Conservation (phyloP, 179 eudicot genomes). For the Carnegiea gigantea region DNA sequence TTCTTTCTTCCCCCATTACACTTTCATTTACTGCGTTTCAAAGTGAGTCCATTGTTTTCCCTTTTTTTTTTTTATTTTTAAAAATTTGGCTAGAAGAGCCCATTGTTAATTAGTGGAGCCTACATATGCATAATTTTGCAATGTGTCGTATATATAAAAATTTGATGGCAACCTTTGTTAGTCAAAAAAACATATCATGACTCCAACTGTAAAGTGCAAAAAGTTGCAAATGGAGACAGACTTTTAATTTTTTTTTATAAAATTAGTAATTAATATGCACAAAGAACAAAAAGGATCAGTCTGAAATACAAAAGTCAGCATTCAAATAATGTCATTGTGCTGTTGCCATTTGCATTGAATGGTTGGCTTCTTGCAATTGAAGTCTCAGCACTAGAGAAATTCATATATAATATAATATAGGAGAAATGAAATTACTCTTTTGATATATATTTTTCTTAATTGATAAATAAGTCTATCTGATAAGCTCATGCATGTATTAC, state of each 20-base stretch:
- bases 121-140: conserved; percentile 3
- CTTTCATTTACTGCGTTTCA: not conserved
- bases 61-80: no score
- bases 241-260: no score
- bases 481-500: no score
- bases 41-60: not conserved
- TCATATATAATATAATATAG: no score
- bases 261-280: not conserved
- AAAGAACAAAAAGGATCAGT: not conserved
- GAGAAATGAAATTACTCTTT: no score
- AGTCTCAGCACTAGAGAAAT: no score
- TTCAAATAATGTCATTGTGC: not conserved
- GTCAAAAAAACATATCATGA: conserved; percentile 20
- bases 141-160: not conserved
- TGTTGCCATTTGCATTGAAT: conserved; percentile 12
- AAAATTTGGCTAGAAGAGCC: not conserved
- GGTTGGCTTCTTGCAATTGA: no score
- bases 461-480: no score
- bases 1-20: no score
- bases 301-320: conserved; percentile 4
- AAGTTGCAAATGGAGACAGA: conserved; percentile 25
- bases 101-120: not conserved
- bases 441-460: no score
- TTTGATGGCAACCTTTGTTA: conserved; percentile 12
- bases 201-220: conserved; percentile 30